phyloP scores from a whole-genome alignment of 805 yeast species.

The Kluyveromyces wickerhamii region DNA sequence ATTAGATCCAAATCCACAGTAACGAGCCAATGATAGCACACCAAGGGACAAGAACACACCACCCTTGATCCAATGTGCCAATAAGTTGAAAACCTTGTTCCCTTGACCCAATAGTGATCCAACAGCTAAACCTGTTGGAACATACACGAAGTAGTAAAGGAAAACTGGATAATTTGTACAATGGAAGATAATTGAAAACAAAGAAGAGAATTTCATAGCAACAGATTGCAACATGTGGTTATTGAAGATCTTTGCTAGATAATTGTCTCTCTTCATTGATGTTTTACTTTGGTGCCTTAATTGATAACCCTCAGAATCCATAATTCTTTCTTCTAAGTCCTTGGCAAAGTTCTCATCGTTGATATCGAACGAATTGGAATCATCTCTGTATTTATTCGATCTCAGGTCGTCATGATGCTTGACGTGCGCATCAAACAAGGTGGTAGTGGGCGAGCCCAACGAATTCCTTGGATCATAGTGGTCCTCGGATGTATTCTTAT shows the following conservation, averaged over 20 bases:
- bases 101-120: constrained; percentile 66
- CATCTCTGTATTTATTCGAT: constrained; percentile 3
- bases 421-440: constrained; percentile 10
- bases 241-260: constrained; percentile 32
- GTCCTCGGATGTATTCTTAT: background rate
- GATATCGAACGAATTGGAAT: constrained; percentile 12
- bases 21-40: constrained; percentile 71
- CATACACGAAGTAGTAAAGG: constrained; percentile 47
- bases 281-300: constrained; percentile 10
- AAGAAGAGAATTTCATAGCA: constrained; percentile 18
- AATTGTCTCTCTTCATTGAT: constrained; percentile 26
- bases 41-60: constrained; percentile 80
- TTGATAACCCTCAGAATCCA: constrained; percentile 6
- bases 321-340: constrained; percentile 8
- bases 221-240: constrained; percentile 17
- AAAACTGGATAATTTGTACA: constrained; percentile 59
- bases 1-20: constrained; percentile 69
- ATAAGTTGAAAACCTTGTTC: constrained; percentile 57
- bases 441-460: constrained; percentile 12
- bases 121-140: constrained; percentile 49
- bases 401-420: constrained; percentile 6
- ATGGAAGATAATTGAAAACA: constrained; percentile 35
- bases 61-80: constrained; percentile 96
- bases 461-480: constrained; percentile 10
- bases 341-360: constrained; percentile 10